Evolutionary conservation across 768 basidiomycete species (phyloP).

Genomic region (Trametes cinnabarina): DNA sequence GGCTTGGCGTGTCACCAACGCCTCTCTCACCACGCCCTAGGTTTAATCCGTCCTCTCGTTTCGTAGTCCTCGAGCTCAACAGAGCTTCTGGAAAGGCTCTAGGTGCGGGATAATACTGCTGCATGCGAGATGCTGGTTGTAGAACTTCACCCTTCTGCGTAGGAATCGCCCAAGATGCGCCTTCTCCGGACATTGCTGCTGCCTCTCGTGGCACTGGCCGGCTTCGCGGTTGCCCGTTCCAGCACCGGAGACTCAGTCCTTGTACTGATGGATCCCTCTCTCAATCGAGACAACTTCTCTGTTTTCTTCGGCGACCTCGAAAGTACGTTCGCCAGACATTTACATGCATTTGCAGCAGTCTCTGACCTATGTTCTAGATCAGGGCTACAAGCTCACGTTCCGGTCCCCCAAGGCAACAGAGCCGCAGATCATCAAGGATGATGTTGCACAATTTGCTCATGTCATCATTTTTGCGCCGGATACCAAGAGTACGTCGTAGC

Average conservation of each 20-base stretch:
- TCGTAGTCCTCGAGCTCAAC: neutral
- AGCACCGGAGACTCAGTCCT: slow-evolving; percentile 81
- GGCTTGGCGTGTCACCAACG: slow-evolving; percentile 13
- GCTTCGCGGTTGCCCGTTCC: slow-evolving; percentile 37
- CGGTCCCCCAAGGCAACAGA: slow-evolving; percentile 74
- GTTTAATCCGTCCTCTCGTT: neutral
- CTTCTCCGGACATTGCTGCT: slow-evolving; percentile 18
- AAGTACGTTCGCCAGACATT: slow-evolving; percentile 45
- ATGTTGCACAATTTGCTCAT: slow-evolving; percentile 75
- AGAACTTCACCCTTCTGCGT: neutral
- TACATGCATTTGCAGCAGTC: neutral
- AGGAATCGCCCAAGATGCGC: slow-evolving; percentile 13
- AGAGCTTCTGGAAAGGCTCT: neutral
- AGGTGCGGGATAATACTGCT: neutral
- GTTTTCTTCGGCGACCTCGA: slow-evolving; percentile 78
- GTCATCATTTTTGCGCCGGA: slow-evolving; percentile 85
- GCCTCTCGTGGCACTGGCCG: slow-evolving; percentile 13
- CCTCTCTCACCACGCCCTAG: neutral
- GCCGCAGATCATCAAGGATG: slow-evolving; percentile 67
- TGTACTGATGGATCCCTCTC: slow-evolving; percentile 73
- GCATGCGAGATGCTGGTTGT: neutral
- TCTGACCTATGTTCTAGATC: slow-evolving; percentile 42
- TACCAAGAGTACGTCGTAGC: slow-evolving; percentile 67
- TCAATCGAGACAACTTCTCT: slow-evolving; percentile 69
- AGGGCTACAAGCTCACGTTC: slow-evolving; percentile 86